phyloP scores from a whole-genome alignment of 2,329 filamentous ascomycete genomes.

The Cordyceps javanica region DNA sequence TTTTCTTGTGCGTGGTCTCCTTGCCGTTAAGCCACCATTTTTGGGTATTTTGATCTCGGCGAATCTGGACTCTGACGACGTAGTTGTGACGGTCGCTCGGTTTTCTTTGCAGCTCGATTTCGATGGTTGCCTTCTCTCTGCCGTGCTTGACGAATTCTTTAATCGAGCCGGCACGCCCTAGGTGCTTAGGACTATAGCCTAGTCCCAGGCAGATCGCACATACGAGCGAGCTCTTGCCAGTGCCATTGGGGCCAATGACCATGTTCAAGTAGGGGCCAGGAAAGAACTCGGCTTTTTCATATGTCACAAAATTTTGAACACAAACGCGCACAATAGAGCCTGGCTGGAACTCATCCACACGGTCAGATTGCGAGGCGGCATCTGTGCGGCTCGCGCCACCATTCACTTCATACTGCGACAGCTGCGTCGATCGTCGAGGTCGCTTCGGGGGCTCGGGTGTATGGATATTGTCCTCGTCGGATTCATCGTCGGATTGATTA shows the following conservation, averaged over 20 bases:
- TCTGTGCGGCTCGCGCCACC: slow-evolving; percentile 12
- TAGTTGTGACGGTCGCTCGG: slow-evolving; percentile 58
- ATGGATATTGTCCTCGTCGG: slow-evolving; percentile 25
- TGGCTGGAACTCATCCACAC: slow-evolving; percentile 48
- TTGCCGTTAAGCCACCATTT: slow-evolving; percentile 73
- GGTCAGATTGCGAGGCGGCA: slow-evolving; percentile 14
- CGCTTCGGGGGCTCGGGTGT: slow-evolving; percentile 30
- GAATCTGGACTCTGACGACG: slow-evolving; percentile 69
- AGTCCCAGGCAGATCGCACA: slow-evolving; percentile 93
- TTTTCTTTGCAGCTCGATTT: slow-evolving; percentile 77
- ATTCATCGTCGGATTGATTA: slow-evolving; percentile 33
- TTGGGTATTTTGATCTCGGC: slow-evolving; percentile 72
- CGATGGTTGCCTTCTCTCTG: slow-evolving; percentile 68
- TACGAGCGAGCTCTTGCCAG: slow-evolving; percentile 93
- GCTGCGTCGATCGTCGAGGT: slow-evolving; percentile 23
- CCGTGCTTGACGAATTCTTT: slow-evolving; percentile 94
- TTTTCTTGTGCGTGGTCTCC: slow-evolving; percentile 52
- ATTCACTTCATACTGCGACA: background rate
- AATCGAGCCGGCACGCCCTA: slow-evolving; percentile 79
- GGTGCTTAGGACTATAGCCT: slow-evolving; percentile 72
- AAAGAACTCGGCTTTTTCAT: slow-evolving; percentile 83
- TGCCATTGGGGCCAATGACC: slow-evolving; percentile 98
- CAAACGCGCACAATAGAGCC: slow-evolving; percentile 86
- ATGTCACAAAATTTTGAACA: slow-evolving; percentile 88
- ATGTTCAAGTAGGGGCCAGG: slow-evolving; percentile 93